Conservation (phyloP, 148 eudicot species). For the Fallopia convolvulus region DNA sequence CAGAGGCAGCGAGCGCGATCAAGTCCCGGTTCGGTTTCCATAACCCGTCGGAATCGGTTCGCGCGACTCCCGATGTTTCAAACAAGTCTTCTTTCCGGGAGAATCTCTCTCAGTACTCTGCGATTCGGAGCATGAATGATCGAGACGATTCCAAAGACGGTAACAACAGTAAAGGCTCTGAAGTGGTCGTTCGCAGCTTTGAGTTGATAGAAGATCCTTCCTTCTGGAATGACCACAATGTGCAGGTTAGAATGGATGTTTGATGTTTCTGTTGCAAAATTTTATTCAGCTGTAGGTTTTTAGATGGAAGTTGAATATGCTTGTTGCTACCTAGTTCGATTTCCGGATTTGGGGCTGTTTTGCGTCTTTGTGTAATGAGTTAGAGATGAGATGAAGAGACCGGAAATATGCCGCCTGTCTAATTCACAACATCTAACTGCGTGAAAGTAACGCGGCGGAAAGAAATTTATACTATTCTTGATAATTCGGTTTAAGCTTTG, state of each 20-base stretch:
- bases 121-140: slow-evolving; percentile 28
- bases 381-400: background rate
- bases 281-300: background rate
- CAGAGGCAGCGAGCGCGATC: slow-evolving; percentile 57
- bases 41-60: slow-evolving; percentile 38
- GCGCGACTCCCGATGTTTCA: slow-evolving; percentile 48
- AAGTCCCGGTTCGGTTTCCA: slow-evolving; percentile 58
- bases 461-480: background rate
- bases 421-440: background rate
- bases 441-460: background rate
- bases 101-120: slow-evolving; percentile 35
- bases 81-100: slow-evolving; percentile 47
- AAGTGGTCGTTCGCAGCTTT: slow-evolving; percentile 36
- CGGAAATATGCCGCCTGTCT: no score
- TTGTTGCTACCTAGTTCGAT: background rate
- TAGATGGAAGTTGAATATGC: background rate
- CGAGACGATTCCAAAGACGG: slow-evolving; percentile 26
- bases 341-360: background rate
- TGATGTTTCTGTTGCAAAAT: background rate
- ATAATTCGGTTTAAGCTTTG: background rate
- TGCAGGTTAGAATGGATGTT: slow-evolving; percentile 44
- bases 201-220: slow-evolving; percentile 74
- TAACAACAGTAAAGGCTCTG: slow-evolving; percentile 14
- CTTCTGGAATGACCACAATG: slow-evolving; percentile 95
- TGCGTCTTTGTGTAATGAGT: background rate